Evolutionary conservation across 306 rosid genomes (phyloP), one percentile per base, ranked within the genome.

Genomic region (Cucurbita argyrosperma): DNA sequence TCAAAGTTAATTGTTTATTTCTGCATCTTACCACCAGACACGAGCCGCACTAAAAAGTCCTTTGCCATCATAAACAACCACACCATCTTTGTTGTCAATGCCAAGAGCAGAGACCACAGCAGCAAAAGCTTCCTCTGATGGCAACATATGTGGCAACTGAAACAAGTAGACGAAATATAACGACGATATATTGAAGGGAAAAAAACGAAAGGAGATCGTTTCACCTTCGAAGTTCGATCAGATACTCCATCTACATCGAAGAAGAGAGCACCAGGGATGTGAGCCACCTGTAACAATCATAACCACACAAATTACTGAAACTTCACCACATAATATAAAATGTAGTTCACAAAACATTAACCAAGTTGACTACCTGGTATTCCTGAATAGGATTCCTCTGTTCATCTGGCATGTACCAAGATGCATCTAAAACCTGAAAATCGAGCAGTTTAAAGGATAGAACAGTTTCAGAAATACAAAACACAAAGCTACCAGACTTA

Each of bases 401-500:
- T 81, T 95, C 99, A 81, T 88, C 92, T 3, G 99, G 99, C 97
- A 95, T 91, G 89, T 95, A 95, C 99, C 99, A 95, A 6, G 99
- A 95, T 37, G 99, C 97, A 85, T 95, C 99, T 84, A 95, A 68
- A 53, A 95, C 92, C 99, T 95, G 79, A 76, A 69, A 21, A 62
- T 67, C 35, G 43, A 54, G 68, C 51, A 55, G 43, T 63, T 74
- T 57, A 74, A 37, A 58, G n/a, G 21, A 16, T 37, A 4, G 5
- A 19, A 71, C n/a, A 71, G 14, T 37, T 72, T 4, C 8, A 72
- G 65, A 56, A 18, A 39, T 19, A 53, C 38, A 49, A 69, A 69
- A 46, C 7, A 69, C 37, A 72, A 10, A 37, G 47, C 39, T 72
- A 49, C 6, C 37, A 37, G 16, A 40, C 12, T 5, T 7, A 7